Conservation (phyloP, 1,139 yeast genomes). For the Arxiozyma bovina region DNA sequence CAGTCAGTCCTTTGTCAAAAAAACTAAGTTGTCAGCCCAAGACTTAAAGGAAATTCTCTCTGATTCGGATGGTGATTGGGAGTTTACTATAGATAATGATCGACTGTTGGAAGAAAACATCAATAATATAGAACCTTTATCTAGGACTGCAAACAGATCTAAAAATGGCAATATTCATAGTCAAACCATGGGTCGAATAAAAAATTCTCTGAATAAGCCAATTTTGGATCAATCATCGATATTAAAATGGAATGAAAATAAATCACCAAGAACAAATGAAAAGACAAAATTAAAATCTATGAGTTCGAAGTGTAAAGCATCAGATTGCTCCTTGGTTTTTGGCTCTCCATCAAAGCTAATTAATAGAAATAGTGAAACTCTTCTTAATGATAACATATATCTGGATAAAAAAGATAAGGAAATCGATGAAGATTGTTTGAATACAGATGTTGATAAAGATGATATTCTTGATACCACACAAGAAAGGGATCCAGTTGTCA, state of each 20-base stretch:
- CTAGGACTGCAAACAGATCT: conserved; percentile 1
- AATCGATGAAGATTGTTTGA: not conserved
- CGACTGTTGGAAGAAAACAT: not conserved
- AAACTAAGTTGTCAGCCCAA: conserved; percentile 4
- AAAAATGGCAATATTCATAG: not conserved
- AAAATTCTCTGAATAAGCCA: not conserved
- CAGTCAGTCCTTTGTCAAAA: conserved; percentile 2
- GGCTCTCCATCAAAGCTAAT: not conserved
- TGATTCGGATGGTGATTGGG: conserved; percentile 25
- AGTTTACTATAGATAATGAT: conserved; percentile 2
- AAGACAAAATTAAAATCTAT: not conserved
- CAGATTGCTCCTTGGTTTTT: not conserved
- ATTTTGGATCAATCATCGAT: not conserved
- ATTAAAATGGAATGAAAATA: not conserved
- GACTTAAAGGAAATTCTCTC: conserved; percentile 9
- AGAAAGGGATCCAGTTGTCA: too few relatives aligned
- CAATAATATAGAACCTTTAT: not conserved
- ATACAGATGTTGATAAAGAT: not conserved
- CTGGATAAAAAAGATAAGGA: not conserved
- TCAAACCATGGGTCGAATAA: not conserved
- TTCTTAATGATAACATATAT: not conserved
- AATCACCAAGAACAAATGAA: not conserved
- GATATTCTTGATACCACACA: not conserved
- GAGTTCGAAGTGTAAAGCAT: not conserved
- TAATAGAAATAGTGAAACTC: not conserved